Evolutionary conservation across 371 early-diverging fungal species (phyloP).

Genomic region (Mucor indicus): DNA sequence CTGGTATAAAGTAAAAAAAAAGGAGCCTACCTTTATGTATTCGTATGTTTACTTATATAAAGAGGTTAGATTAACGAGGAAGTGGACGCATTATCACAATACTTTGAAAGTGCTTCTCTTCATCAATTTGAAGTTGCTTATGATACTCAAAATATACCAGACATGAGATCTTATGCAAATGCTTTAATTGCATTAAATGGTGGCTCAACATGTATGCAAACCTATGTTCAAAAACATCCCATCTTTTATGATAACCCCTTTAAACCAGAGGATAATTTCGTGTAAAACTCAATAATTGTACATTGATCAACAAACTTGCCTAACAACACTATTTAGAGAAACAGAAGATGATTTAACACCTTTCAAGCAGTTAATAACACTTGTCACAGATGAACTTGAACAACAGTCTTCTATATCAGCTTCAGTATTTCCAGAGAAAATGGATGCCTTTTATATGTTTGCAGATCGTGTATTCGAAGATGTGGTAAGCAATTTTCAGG

Average conservation of each 20-base stretch:
- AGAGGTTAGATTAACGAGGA: slow-evolving; percentile 37
- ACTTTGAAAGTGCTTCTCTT: slow-evolving; percentile 75
- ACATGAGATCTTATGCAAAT: slow-evolving; percentile 72
- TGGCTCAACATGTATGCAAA: slow-evolving; percentile 72
- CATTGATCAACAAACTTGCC: background rate
- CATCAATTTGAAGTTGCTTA: slow-evolving; percentile 83
- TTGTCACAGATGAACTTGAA: slow-evolving; percentile 50
- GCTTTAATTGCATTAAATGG: slow-evolving; percentile 76
- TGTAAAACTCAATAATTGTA: slow-evolving; percentile 22
- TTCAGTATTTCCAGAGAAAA: slow-evolving; percentile 69
- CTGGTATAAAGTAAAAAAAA: slow-evolving; percentile 42
- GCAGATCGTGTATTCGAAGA: slow-evolving; percentile 67
- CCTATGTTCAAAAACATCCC: slow-evolving; percentile 82
- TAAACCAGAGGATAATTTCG: slow-evolving; percentile 57
- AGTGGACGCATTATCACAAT: slow-evolving; percentile 68
- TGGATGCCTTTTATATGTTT: slow-evolving; percentile 57
- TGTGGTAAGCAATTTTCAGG: slow-evolving; percentile 41
- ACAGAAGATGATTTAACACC: slow-evolving; percentile 33
- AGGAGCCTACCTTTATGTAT: too few relatives aligned
- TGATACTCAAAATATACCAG: slow-evolving; percentile 58
- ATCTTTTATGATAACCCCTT: slow-evolving; percentile 81
- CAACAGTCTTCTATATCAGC: slow-evolving; percentile 62
- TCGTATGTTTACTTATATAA: background rate
- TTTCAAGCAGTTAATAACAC: slow-evolving; percentile 40
- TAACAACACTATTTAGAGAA: slow-evolving; percentile 7